phyloP scores from a whole-genome alignment of 2,329 filamentous ascomycete species.

The Claviceps arundinis region DNA sequence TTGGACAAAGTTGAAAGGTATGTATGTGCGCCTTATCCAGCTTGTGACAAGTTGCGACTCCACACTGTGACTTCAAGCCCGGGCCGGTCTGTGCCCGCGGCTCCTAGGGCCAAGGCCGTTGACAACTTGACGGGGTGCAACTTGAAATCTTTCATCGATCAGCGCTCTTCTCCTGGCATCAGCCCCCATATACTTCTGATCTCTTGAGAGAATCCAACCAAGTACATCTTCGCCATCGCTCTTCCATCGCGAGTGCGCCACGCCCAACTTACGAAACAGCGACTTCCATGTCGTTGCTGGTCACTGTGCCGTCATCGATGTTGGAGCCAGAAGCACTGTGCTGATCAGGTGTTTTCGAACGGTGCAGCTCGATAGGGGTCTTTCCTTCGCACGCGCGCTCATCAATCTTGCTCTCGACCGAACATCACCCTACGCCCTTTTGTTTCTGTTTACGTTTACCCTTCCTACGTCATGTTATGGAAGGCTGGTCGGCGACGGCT shows the following conservation, averaged over 20 bases:
- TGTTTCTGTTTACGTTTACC: background rate
- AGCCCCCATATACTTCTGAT: too few species aligned
- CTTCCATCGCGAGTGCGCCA: background rate
- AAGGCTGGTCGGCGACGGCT: conserved; percentile 47
- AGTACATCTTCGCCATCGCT: background rate
- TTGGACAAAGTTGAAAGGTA: too few species aligned
- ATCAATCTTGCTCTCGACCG: background rate
- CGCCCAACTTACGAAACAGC: background rate
- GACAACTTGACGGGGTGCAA: too few species aligned
- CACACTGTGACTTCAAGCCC: too few species aligned
- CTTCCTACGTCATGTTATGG: conserved; percentile 35
- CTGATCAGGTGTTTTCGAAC: background rate
- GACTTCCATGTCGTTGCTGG: background rate
- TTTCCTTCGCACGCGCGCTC: background rate
- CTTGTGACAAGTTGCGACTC: too few species aligned
- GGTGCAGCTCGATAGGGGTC: background rate
- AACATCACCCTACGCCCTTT: background rate
- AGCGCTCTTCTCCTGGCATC: too few species aligned
- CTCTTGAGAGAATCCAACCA: too few species aligned
- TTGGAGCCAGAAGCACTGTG: background rate
- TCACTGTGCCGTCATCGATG: conserved; percentile 2
- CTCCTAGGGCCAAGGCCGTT: too few species aligned
- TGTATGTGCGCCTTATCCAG: too few species aligned
- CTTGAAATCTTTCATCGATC: too few species aligned
- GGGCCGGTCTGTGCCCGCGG: too few species aligned